Evolutionary conservation across 2,329 filamentous ascomycete genomes (phyloP), one percentile per base, ranked within the genome.

Genomic region (Ceratocystis destructans): DNA sequence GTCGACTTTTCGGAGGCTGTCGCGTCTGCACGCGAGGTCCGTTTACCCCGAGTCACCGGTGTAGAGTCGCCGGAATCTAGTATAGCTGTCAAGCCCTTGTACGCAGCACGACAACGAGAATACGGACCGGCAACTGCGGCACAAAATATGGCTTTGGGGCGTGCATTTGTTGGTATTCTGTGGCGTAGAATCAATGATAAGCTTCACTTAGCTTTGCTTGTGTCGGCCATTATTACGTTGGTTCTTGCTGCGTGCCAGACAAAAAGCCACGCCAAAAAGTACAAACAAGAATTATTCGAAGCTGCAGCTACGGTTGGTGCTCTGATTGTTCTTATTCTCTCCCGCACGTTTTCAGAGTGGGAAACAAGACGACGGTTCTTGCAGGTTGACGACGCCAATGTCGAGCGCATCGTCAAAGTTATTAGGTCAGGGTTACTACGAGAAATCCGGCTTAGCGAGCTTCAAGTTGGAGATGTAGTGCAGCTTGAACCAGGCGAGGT

Each of bases 141-240:
- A 12, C 25, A 7, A 3, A 15, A 25, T 5, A 61, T 7, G 48
- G 28, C 65, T 7, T 48, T 41, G 15, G 59, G 63, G 22, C 25
- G 61, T 22, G 59, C 48, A 25, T 68, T 68, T 45, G 28, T 66
- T 15, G 59, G 20, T 7, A 68, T 68, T 33, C 28, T 68, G 69
- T 92, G 88, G 88, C 87, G 90, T 71, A 87, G 88, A 1, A 90
- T 89, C 76, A 90, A 91, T 72, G 88, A 92, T 75, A 92, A 91
- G 71, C 84, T 92, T 10, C 77, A 90, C 64, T 87, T 90, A 65
- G 76, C 90, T 3, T 78, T 90, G 67, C 87, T 86, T 0, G 79
- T 85, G 22, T 87, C 88, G 6, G 88, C 88, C 1, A 78, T 83
- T n/a, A 84, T 92, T 45, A 90, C 88, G 1, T 78, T 92, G 31